Conservation (phyloP, 306 rosid genomes). For the Alnus glutinosa region DNA sequence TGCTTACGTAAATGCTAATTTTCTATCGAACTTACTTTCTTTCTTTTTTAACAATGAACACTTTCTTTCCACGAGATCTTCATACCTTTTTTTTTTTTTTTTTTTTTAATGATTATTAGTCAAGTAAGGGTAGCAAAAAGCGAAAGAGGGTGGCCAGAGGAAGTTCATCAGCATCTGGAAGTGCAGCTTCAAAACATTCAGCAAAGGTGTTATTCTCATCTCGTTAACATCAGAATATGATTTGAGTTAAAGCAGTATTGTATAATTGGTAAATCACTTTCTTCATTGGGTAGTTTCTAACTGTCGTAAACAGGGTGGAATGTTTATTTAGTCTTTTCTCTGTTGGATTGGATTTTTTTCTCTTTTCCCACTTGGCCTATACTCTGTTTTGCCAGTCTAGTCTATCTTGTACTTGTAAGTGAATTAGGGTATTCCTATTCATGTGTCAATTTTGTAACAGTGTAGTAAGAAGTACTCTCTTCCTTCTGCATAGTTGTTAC, state of each 20-base stretch:
- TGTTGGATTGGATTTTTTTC: neutral
- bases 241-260: constrained; percentile 19
- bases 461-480: neutral
- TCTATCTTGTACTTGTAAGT: neutral
- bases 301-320: neutral
- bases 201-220: constrained; percentile 58
- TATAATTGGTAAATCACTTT: neutral
- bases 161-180: constrained; percentile 60
- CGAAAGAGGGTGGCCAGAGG: constrained; percentile 65
- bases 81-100: constrained; percentile 14
- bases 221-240: constrained; percentile 12
- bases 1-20: constrained; percentile 4
- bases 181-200: constrained; percentile 52
- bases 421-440: neutral
- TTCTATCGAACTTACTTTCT: neutral
- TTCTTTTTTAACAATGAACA: neutral
- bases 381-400: neutral
- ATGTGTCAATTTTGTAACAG: neutral
- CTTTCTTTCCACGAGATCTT: constrained; percentile 9
- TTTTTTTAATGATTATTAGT: constrained; percentile 40
- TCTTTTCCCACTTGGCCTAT: neutral
- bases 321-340: neutral
- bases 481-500: neutral
- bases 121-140: constrained; percentile 63
- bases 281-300: neutral